phyloP scores from a whole-genome alignment of 1,139 yeast species.

The Blastobotrys capitulatus region DNA sequence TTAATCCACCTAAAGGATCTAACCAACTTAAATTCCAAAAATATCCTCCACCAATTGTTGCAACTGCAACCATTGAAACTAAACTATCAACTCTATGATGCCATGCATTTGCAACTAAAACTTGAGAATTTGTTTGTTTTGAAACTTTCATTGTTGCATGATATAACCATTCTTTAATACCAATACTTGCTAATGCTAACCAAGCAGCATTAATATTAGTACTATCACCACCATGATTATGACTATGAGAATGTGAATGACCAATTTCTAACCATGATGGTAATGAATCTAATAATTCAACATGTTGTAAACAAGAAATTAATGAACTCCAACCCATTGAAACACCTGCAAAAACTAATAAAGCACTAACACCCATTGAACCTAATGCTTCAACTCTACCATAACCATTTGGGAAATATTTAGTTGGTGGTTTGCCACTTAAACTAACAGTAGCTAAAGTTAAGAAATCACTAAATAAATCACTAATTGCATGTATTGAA shows the following conservation, averaged over 20 bases:
- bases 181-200: conserved; percentile 86
- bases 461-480: conserved; percentile 79
- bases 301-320: conserved; percentile 54
- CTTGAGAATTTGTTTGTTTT: conserved; percentile 70
- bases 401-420: conserved; percentile 75
- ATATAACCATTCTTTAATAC: conserved; percentile 80
- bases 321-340: conserved; percentile 89
- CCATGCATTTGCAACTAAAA: conserved; percentile 95
- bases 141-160: conserved; percentile 80
- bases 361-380: conserved; percentile 77
- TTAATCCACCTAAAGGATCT: conserved; percentile 85
- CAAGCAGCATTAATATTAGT: conserved; percentile 91
- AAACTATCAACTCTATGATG: conserved; percentile 95
- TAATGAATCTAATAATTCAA: conserved; percentile 14
- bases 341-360: conserved; percentile 79
- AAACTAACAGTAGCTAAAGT: conserved; percentile 86
- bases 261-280: conserved; percentile 29
- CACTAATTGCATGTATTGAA: conserved; percentile 87
- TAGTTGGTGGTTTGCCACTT: conserved; percentile 60
- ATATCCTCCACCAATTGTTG: conserved; percentile 83
- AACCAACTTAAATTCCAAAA: conserved; percentile 73
- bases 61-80: conserved; percentile 85
- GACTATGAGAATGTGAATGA: conserved; percentile 43
- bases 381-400: conserved; percentile 94
- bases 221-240: conserved; percentile 40